A percentile compares a stretch with the other conserved stretches of the same genome.
These are phyloP conservation scores for Articulospora tetracladia DNA, from an alignment of 495 filamentous ascomycete genomes.

Conservation along the genomic window DNA sequence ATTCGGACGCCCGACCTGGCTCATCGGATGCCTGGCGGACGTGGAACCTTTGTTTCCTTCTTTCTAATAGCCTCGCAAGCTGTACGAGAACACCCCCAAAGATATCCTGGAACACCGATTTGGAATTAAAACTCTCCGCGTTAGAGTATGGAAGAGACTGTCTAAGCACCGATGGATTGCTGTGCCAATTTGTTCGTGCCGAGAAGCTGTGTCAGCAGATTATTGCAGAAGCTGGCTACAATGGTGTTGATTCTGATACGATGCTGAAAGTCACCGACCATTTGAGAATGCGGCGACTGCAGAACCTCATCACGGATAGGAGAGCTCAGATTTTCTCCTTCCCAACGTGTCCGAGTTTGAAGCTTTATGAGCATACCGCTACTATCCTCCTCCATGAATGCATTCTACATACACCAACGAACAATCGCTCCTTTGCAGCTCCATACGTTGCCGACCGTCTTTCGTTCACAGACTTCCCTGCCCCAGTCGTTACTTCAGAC, in stretches of 20 bases:
- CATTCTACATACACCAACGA: background rate
- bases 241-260: background rate
- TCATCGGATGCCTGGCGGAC: slow-evolving; percentile 1
- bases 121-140: background rate
- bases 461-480: background rate
- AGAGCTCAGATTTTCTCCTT: background rate
- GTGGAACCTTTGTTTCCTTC: background rate
- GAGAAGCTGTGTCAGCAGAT: background rate
- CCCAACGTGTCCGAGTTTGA: background rate
- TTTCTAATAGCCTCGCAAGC: background rate
- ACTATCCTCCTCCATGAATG: background rate
- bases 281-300: background rate
- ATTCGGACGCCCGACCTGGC: background rate
- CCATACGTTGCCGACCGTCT: background rate
- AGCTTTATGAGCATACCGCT: background rate
- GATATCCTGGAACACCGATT: background rate
- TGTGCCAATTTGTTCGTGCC: background rate
- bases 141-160: background rate
- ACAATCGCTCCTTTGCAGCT: background rate
- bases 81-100: background rate
- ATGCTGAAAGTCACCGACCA: background rate
- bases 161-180: background rate
- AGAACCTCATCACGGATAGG: background rate
- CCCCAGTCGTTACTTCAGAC: background rate
- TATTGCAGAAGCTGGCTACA: background rate